A percentile compares a stretch with the other conserved stretches of the same genome.
These are phyloP conservation scores for Lentinula boryana DNA, from an alignment of 768 basidiomycete species.

Conservation along the genomic window DNA sequence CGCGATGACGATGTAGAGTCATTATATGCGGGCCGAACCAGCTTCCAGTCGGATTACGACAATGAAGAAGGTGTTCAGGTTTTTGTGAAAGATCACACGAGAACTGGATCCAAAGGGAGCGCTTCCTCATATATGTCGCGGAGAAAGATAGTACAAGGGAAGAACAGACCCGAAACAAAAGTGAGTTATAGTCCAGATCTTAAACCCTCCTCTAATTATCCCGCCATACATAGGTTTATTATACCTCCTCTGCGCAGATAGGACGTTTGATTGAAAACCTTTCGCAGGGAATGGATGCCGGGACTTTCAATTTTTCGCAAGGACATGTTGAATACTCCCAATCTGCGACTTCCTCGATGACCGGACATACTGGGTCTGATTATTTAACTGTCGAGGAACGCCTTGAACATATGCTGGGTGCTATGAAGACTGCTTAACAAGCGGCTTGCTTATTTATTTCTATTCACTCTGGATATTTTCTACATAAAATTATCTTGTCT, in stretches of 20 bases:
- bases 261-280: slow-evolving; percentile 79
- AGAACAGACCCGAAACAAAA: slow-evolving; percentile 78
- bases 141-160: slow-evolving; percentile 47
- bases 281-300: slow-evolving; percentile 76
- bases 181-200: slow-evolving; percentile 31
- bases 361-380: slow-evolving; percentile 39
- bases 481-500: background rate
- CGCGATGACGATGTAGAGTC: slow-evolving; percentile 74
- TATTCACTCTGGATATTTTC: background rate
- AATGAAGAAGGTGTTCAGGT: slow-evolving; percentile 59
- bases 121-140: slow-evolving; percentile 57
- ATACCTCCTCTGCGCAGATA: slow-evolving; percentile 72
- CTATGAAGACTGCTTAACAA: slow-evolving; percentile 26
- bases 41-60: slow-evolving; percentile 68
- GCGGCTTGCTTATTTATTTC: slow-evolving; percentile 4
- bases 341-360: slow-evolving; percentile 60
- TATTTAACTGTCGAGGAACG: slow-evolving; percentile 74
- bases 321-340: slow-evolving; percentile 33
- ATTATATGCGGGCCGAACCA: slow-evolving; percentile 57
- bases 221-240: slow-evolving; percentile 50
- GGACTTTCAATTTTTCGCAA: slow-evolving; percentile 73
- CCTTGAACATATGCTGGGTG: slow-evolving; percentile 64
- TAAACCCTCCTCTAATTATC: slow-evolving; percentile 14
- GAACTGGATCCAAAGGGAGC: slow-evolving; percentile 63
- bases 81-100: slow-evolving; percentile 72